phyloP scores from a whole-genome alignment of 1,139 yeast species.

The Yamadazyma diospyri region DNA sequence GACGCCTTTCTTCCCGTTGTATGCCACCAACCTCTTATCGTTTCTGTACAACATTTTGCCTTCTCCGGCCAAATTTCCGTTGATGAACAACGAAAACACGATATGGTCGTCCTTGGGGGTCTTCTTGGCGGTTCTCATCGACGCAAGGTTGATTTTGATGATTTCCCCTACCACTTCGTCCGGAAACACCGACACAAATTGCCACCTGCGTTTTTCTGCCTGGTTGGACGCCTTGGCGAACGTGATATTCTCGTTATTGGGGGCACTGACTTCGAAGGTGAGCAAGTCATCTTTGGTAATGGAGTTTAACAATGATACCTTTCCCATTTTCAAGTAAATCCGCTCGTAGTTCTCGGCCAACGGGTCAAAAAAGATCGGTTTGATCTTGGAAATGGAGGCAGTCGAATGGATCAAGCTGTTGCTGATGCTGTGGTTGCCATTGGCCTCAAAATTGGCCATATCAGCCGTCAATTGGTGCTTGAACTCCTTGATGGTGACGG shows the following conservation, averaged over 20 bases:
- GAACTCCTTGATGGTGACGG: constrained; percentile 72
- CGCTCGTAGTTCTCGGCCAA: constrained; percentile 58
- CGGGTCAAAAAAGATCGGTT: constrained; percentile 63
- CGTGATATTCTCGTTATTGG: constrained; percentile 45
- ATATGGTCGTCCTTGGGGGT: constrained; percentile 51
- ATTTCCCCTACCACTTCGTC: constrained; percentile 74
- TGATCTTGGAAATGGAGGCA: constrained; percentile 57
- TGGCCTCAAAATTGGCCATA: constrained; percentile 1
- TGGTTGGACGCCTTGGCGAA: constrained; percentile 73
- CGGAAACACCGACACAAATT: constrained; percentile 72
- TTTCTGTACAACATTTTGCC: constrained; percentile 43
- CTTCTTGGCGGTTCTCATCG: constrained; percentile 30
- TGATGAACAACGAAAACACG: constrained; percentile 56
- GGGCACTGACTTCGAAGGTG: constrained; percentile 47
- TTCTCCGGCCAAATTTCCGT: constrained; percentile 61
- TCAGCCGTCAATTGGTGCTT: constrained; percentile 45
- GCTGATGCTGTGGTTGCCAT: constrained; percentile 39
- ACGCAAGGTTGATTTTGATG: constrained; percentile 59
- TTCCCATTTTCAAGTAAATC: constrained; percentile 56
- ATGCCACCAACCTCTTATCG: constrained; percentile 41
- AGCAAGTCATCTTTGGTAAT: constrained; percentile 36
- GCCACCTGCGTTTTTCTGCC: constrained; percentile 54
- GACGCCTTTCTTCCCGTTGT: constrained; percentile 34
- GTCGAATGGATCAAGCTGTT: constrained; percentile 37
- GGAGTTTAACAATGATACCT: constrained; percentile 35